Conservation (phyloP, 2,329 filamentous ascomycete genomes). For the Alternaria conjuncta region DNA sequence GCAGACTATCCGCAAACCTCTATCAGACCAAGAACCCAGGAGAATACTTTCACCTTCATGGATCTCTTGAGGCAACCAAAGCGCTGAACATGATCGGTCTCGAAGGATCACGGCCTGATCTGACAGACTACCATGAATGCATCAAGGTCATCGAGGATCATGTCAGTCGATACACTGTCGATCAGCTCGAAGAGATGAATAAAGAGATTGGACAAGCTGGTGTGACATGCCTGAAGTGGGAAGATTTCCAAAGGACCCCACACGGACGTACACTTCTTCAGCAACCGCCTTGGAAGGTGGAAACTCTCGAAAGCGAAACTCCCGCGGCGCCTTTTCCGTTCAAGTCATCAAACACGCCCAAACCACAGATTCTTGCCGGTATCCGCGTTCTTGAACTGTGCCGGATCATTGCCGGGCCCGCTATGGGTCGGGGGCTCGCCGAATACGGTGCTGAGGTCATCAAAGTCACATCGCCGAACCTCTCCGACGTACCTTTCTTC, state of each 20-base stretch:
- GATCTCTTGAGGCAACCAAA: slow-evolving; percentile 73
- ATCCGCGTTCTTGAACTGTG: slow-evolving; percentile 77
- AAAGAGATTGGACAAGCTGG: slow-evolving; percentile 51
- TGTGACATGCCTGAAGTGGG: slow-evolving; percentile 51
- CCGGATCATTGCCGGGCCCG: slow-evolving; percentile 77
- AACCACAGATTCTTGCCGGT: slow-evolving; percentile 57
- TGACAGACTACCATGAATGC: slow-evolving; percentile 57
- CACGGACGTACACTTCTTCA: slow-evolving; percentile 51
- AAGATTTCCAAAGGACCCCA: slow-evolving; percentile 48
- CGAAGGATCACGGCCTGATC: slow-evolving; percentile 64
- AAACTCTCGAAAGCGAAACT: slow-evolving; percentile 58
- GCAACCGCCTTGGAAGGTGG: slow-evolving; percentile 57
- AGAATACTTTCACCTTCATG: slow-evolving; percentile 78
- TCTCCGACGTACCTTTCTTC: slow-evolving; percentile 76
- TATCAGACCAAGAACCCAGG: slow-evolving; percentile 70
- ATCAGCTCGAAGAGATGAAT: slow-evolving; percentile 53
- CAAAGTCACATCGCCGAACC: slow-evolving; percentile 70
- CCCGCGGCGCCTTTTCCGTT: slow-evolving; percentile 56
- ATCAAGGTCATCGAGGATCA: slow-evolving; percentile 52
- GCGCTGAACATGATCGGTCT: slow-evolving; percentile 74
- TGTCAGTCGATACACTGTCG: slow-evolving; percentile 48
- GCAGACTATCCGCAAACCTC: slow-evolving; percentile 74
- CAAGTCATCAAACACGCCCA: slow-evolving; percentile 48
- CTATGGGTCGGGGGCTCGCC: slow-evolving; percentile 72
- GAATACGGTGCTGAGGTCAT: slow-evolving; percentile 78